Percentiles rank a stretch among this genome's conserved stretches.
Evolutionary conservation across 108 stramenopile genomes (phyloP).

Genomic region (Fistulifera pelliculosa): DNA sequence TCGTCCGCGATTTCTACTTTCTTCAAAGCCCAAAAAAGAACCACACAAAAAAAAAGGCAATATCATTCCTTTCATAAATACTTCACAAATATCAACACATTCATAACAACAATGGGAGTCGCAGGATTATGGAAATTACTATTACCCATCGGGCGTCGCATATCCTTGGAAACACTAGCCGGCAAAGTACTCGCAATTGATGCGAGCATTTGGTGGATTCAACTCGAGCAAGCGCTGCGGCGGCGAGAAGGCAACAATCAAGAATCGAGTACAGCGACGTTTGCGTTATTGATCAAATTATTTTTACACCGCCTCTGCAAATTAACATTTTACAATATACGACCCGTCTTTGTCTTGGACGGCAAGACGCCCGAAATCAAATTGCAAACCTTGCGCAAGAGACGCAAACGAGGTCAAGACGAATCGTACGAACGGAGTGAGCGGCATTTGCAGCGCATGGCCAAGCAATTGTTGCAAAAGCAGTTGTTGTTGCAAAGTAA

Average conservation of each 20-base stretch:
- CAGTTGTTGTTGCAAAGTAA: slow-evolving; percentile 20
- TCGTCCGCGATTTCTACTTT: too few relatives aligned
- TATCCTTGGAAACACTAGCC: slow-evolving; percentile 92
- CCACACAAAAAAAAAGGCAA: too few relatives aligned
- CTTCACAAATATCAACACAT: too few relatives aligned
- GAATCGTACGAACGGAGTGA: slow-evolving; percentile 15
- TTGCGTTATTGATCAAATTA: slow-evolving; percentile 83
- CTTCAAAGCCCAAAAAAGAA: too few relatives aligned
- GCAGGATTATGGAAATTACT: slow-evolving; percentile 89
- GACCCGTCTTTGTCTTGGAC: slow-evolving; percentile 97
- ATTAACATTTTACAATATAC: slow-evolving; percentile 88
- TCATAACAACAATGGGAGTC: slow-evolving; percentile 70
- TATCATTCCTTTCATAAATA: too few relatives aligned
- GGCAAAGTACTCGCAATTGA: slow-evolving; percentile 95
- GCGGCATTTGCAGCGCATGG: slow-evolving; percentile 40
- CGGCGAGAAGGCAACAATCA: slow-evolving; percentile 58
- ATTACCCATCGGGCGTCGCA: slow-evolving; percentile 87
- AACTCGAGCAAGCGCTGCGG: slow-evolving; percentile 96
- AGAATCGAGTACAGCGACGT: slow-evolving; percentile 44
- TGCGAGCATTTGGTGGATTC: slow-evolving; percentile 93
- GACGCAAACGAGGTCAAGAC: slow-evolving; percentile 58
- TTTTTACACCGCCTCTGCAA: slow-evolving; percentile 89
- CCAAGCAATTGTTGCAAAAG: slow-evolving; percentile 62
- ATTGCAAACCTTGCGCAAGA: slow-evolving; percentile 48
- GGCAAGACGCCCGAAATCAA: slow-evolving; percentile 94